These are phyloP conservation scores for Fagopyrum homotropicum DNA, from an alignment of 148 eudicot genomes.

Conservation along the genomic window DNA sequence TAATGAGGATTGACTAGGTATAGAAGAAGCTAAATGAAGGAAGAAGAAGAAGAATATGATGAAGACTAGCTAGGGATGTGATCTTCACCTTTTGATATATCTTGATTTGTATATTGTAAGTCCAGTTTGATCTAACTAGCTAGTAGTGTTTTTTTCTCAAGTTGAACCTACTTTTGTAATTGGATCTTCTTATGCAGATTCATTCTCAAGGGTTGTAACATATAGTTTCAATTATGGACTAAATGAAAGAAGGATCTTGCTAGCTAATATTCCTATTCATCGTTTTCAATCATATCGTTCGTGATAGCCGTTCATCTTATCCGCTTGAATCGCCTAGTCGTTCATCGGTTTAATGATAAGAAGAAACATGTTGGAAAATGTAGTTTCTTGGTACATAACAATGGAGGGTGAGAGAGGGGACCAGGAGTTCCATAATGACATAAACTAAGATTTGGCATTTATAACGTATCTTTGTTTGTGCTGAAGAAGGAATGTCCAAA, in stretches of 20 bases:
- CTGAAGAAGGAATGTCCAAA: constrained; percentile 13
- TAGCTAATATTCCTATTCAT: not conserved
- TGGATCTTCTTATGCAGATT: not conserved
- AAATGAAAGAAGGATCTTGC: not conserved
- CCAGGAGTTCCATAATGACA: not conserved
- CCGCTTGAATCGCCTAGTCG: too few species aligned
- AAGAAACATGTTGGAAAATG: not conserved
- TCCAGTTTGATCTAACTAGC: constrained; percentile 5
- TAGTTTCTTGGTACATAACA: not conserved
- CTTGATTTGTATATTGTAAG: not conserved
- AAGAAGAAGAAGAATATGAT: not conserved
- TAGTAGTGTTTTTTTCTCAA: not conserved
- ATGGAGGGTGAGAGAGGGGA: not conserved
- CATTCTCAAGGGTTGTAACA: not conserved
- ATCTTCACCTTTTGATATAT: not conserved
- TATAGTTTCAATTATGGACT: not conserved
- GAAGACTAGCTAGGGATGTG: not conserved
- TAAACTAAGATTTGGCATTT: constrained; percentile 6
- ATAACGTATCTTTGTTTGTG: constrained; percentile 15
- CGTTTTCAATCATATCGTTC: not conserved
- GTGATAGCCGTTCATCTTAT: too few species aligned
- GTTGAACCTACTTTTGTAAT: not conserved
- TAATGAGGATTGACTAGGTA: constrained; percentile 7
- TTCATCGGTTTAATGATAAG: not conserved
- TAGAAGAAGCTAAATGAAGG: not conserved